Evolutionary conservation across 495 filamentous ascomycete genomes (phyloP).

Genomic region (Evansstolkia leycettana): DNA sequence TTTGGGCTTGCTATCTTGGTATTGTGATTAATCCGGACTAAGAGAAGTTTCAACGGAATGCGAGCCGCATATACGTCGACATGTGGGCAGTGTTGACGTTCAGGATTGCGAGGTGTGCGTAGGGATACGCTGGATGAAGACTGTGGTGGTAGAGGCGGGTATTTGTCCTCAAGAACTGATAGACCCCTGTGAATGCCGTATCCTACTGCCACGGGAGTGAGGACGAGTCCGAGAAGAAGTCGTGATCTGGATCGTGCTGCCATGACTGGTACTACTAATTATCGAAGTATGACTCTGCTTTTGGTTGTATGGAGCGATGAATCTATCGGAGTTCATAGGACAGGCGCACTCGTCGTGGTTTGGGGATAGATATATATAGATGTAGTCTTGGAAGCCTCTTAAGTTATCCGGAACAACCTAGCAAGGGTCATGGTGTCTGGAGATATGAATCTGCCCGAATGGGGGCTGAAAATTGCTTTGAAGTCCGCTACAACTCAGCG

Average conservation of each 20-base stretch:
- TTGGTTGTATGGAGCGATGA: too few species aligned
- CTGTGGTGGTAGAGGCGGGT: slow-evolving; percentile 11
- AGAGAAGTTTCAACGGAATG: slow-evolving; percentile 10
- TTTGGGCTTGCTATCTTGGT: neutral
- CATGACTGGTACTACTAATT: too few species aligned
- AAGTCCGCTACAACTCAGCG: too few species aligned
- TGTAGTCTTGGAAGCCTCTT: too few species aligned
- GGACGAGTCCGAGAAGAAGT: slow-evolving; percentile 5
- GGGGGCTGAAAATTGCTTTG: too few species aligned
- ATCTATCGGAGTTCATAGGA: too few species aligned
- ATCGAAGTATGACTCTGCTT: too few species aligned
- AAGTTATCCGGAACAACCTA: too few species aligned
- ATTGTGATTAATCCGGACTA: slow-evolving; percentile 1
- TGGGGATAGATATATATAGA: too few species aligned
- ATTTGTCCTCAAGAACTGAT: slow-evolving; percentile 16
- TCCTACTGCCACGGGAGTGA: slow-evolving; percentile 7
- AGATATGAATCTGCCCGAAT: too few species aligned
- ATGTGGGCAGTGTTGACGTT: slow-evolving; percentile 14
- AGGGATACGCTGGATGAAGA: slow-evolving; percentile 11
- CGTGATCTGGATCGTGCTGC: slow-evolving; percentile 6
- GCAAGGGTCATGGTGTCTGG: too few species aligned
- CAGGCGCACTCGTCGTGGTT: too few species aligned
- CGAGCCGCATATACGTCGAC: slow-evolving; percentile 21
- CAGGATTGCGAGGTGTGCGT: slow-evolving; percentile 5
- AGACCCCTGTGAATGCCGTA: slow-evolving; percentile 16